These are phyloP conservation scores for Golovinomyces cichoracearum DNA, from an alignment of 2,329 filamentous ascomycete species.

Conservation along the genomic window DNA sequence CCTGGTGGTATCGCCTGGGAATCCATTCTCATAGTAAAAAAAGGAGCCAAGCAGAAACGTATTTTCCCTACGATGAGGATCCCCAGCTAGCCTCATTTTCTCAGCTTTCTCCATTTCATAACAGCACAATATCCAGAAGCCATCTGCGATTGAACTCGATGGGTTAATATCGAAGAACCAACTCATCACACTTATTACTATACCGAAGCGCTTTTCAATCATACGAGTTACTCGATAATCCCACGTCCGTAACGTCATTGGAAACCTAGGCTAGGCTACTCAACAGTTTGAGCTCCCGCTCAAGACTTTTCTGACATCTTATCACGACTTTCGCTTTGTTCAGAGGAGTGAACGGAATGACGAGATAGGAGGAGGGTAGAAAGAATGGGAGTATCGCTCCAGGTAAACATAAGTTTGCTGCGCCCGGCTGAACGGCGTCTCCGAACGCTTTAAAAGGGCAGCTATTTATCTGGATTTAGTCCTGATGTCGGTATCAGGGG, in stretches of 20 bases:
- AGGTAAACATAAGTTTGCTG: neutral
- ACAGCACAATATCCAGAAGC: neutral
- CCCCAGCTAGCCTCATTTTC: neutral
- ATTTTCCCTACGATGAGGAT: neutral
- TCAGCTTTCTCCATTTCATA: neutral
- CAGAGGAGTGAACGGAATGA: neutral
- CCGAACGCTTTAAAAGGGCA: too few species aligned
- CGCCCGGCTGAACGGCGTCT: too few species aligned
- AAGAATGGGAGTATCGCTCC: neutral
- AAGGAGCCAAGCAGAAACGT: neutral
- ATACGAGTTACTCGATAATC: neutral
- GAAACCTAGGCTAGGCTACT: neutral
- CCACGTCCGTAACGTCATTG: neutral
- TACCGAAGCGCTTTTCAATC: neutral
- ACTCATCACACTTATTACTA: neutral
- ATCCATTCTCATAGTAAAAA: neutral
- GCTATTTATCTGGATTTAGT: too few species aligned
- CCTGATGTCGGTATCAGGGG: too few species aligned
- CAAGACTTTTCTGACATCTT: neutral
- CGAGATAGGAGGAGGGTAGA: neutral
- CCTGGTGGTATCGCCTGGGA: neutral
- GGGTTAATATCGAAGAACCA: neutral
- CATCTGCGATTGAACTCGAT: neutral
- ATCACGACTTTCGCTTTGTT: neutral
- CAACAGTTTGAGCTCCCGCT: neutral